Percentiles rank a stretch among this genome's conserved stretches.
phyloP scores from a whole-genome alignment of 139 green algal genomes.

The Mesotaenium endlicherianum region DNA sequence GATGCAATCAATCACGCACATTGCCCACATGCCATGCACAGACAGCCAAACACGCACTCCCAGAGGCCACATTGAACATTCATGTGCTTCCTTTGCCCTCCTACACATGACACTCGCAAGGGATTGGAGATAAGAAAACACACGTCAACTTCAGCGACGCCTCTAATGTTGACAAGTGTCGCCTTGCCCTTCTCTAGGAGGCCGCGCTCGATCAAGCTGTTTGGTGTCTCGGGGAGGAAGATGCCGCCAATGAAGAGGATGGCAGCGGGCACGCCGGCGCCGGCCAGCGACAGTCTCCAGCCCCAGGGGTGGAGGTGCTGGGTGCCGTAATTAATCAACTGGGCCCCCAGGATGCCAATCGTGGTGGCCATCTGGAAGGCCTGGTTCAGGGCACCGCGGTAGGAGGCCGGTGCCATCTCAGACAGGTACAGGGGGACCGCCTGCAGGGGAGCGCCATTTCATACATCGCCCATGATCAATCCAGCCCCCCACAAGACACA shows the following conservation, averaged over 20 bases:
- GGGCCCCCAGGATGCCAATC: conserved; percentile 63
- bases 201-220: conserved; percentile 71
- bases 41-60: no score
- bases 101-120: no score
- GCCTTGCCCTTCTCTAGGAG: conserved; percentile 45
- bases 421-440: conserved; percentile 52
- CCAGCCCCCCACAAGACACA: no score
- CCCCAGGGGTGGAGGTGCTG: conserved; percentile 54
- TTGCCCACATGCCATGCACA: no score
- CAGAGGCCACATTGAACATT: no score
- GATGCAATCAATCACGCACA: no score
- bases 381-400: conserved; percentile 44
- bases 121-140: no score
- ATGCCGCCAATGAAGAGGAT: conserved; percentile 63
- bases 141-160: no score
- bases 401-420: conserved; percentile 45
- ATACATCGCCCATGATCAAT: no score
- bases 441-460: no score
- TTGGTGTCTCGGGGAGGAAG: conserved; percentile 73
- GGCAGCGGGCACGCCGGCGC: conserved; percentile 57
- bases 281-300: conserved; percentile 64
- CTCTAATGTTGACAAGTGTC: conserved; percentile 61
- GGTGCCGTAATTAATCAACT: conserved; percentile 69
- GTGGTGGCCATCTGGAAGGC: conserved; percentile 70
- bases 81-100: no score